A percentile compares a stretch with the other conserved stretches of the same genome.
Conservation (phyloP, 805 yeast species). For the Hermanozyma aechmeae region DNA sequence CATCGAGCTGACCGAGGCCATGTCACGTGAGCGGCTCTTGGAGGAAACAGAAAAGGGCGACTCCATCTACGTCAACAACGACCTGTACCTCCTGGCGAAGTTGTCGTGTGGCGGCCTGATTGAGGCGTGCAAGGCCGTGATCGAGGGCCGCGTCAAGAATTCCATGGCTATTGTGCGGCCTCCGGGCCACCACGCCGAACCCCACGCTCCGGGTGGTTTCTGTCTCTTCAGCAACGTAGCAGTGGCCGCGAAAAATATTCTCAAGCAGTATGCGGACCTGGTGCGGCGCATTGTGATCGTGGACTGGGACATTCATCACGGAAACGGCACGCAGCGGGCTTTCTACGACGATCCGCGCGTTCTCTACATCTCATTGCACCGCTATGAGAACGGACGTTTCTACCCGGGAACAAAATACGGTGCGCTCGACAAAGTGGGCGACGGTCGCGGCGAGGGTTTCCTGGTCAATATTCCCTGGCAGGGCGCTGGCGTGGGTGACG, state of each 20-base stretch:
- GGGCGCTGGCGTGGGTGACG: slow-evolving; percentile 84
- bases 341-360: slow-evolving; percentile 86
- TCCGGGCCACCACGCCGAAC: slow-evolving; percentile 99
- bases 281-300: slow-evolving; percentile 74
- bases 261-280: slow-evolving; percentile 78
- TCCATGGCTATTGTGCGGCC: slow-evolving; percentile 94
- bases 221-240: slow-evolving; percentile 95
- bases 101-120: slow-evolving; percentile 95
- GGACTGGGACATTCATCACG: slow-evolving; percentile 99
- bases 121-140: slow-evolving; percentile 92
- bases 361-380: slow-evolving; percentile 81
- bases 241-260: slow-evolving; percentile 83
- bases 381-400: slow-evolving; percentile 85
- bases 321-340: slow-evolving; percentile 95
- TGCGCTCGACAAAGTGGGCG: slow-evolving; percentile 72
- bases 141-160: slow-evolving; percentile 86
- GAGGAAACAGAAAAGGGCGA: slow-evolving; percentile 88
- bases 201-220: slow-evolving; percentile 94
- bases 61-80: slow-evolving; percentile 90
- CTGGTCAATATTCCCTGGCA: slow-evolving; percentile 94
- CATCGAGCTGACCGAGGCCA: slow-evolving; percentile 63
- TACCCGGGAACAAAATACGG: slow-evolving; percentile 94
- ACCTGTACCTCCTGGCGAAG: slow-evolving; percentile 77
- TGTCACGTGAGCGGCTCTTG: slow-evolving; percentile 68
- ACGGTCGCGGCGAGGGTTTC: slow-evolving; percentile 78